Base-by-base conservation (phyloP, 345 rosid genomes). In the Sapria himalayana region DNA sequence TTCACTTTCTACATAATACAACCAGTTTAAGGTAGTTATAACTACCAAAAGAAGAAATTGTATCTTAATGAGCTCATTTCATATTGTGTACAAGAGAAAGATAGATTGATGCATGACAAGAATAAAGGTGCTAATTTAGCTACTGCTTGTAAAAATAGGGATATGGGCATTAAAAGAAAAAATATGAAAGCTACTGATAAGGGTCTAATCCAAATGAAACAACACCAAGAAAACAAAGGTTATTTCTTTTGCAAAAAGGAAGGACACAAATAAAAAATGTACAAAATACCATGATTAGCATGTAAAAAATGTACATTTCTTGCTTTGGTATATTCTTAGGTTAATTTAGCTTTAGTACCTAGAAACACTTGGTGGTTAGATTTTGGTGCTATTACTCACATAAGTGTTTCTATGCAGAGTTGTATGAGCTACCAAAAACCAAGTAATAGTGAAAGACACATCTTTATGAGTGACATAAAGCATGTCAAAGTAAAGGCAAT, bases 341-440 rank as follows among this genome's bases (percentile, higher is more conserved):
- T 23, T 48, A 37, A 33, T 48, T 48, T 48, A 3, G 16, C 9
- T 49, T 49, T 3, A 2, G 12, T 49, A 39, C 46, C 44, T 3
- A 11, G 17, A 27, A 1, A 48, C 52, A 48, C 39, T 39, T 37
- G 16, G 19, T 49, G 42, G 42, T 2, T 46, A 24, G 22, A 24
- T 46, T 46, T 5, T 14, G 50, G 29, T 34, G 15, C 3, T n/a
- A 16, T n/a, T 22, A 37, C 24, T 48, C 22, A 49, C 3, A 29
- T 39, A 9, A 25, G 31, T 39, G 37, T 49, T 21, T 41, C 45
- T 12, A 41, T 41, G 19, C 18, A 41, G 18, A 20, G 15, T 13
- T 41, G 32, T 14, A 9, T 41, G 33, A 23, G 9, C 0, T 41
- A 9, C 8, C 45, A n/a, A 41, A 41, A n/a, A n/a, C 45, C 33